phyloP scores from a whole-genome alignment of 129 eudicot species.

The Erigeron canadensis region DNA sequence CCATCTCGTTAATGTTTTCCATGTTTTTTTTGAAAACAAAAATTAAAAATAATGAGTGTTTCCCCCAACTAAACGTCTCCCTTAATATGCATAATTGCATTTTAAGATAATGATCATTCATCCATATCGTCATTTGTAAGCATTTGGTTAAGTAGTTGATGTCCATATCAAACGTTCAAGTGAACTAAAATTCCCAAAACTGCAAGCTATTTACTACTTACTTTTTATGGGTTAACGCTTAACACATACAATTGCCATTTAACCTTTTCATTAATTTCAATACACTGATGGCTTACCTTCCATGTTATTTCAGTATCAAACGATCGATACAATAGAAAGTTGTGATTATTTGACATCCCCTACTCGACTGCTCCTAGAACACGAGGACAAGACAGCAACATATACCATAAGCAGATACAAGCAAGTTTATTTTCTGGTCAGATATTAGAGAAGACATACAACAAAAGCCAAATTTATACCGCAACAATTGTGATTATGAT shows the following conservation, averaged over 20 bases:
- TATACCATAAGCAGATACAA: no score
- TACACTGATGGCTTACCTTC: conserved; percentile 12
- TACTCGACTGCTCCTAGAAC: conserved; percentile 4
- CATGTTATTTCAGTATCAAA: neutral
- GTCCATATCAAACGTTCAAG: no score
- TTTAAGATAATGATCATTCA: neutral
- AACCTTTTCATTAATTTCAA: conserved; percentile 16
- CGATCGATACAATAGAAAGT: neutral
- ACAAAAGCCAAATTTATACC: no score
- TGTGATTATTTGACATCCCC: conserved; percentile 9
- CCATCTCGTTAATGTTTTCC: no score
- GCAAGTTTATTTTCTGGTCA: no score
- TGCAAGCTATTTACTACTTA: conserved; percentile 5
- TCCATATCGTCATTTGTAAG: neutral
- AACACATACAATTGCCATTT: conserved; percentile 27
- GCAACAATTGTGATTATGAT: no score
- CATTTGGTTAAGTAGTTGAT: no score
- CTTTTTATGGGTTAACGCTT: conserved; percentile 21
- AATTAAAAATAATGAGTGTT: no score
- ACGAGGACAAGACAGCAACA: neutral
- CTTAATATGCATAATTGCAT: no score
- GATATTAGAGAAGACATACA: no score
- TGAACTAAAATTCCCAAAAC: conserved; percentile 8
- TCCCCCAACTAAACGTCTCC: no score
- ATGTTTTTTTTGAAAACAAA: no score